Percentiles rank a stretch among this genome's conserved stretches.
These are phyloP conservation scores for Lachnellula willkommii DNA, from an alignment of 2,329 filamentous ascomycete genomes.

Conservation along the genomic window DNA sequence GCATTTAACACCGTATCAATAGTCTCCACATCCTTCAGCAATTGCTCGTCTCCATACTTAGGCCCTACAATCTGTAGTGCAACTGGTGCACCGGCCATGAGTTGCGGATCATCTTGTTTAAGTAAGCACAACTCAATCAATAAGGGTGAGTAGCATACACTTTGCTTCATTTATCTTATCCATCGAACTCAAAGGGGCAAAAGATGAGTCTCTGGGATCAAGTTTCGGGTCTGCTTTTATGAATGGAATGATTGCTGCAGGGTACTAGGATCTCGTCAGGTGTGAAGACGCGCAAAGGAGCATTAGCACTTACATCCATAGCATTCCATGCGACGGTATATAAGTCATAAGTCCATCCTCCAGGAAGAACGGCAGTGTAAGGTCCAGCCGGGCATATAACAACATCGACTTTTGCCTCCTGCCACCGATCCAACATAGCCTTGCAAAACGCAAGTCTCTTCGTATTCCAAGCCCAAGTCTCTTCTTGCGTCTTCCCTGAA, in stretches of 20 bases:
- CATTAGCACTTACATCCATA: conserved; percentile 27
- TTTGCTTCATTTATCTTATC: conserved; percentile 29
- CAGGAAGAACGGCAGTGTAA: conserved; percentile 31
- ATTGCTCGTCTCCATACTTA: conserved; percentile 31
- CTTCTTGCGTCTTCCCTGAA: conserved; percentile 30
- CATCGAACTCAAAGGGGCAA: conserved; percentile 24
- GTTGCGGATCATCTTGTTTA: conserved; percentile 30
- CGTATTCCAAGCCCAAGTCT: conserved; percentile 33
- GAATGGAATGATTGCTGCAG: conserved; percentile 32
- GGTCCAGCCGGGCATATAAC: conserved; percentile 30
- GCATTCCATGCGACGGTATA: conserved; percentile 36
- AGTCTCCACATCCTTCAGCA: conserved; percentile 29
- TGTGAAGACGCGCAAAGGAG: not conserved
- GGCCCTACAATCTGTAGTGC: conserved; percentile 32
- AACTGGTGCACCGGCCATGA: conserved; percentile 33
- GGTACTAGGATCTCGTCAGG: conserved; percentile 24
- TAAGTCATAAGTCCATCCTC: conserved; percentile 32
- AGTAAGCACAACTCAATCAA: conserved; percentile 6
- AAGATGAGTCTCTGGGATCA: conserved; percentile 26
- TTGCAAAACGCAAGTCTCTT: conserved; percentile 32
- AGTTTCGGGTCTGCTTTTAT: conserved; percentile 28
- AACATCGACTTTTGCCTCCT: conserved; percentile 30
- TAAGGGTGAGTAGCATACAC: conserved; percentile 20
- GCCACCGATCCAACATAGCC: conserved; percentile 34
- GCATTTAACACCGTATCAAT: conserved; percentile 28